Base-by-base conservation (phyloP, 176 grass and related monocot species). In the Neostapfia colusana region DNA sequence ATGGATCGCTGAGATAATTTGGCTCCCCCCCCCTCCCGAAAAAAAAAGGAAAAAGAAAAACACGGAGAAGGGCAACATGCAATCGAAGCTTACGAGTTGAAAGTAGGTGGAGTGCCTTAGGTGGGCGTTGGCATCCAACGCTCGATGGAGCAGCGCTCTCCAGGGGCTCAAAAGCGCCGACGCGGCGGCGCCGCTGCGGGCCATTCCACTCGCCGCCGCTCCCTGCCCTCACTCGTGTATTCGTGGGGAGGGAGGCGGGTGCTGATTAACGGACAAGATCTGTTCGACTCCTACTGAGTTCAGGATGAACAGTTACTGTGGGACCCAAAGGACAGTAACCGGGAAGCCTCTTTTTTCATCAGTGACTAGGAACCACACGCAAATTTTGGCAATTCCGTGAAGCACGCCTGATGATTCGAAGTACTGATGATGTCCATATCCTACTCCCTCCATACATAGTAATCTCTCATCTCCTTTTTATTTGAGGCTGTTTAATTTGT, bases 31-130 rank as follows among this genome's bases (percentile, higher is more conserved):
- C 27, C 31, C 1, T 3, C 1, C 31, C 31, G 31, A 31, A 1
- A 31, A 1, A 31, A 1, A 31, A 3, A 31, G 3, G 31, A 31
- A 31, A 3, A 31, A 31, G 31, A 31, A 31, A 76, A 49, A 46
- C 12, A 40, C 27, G 25, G 34, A 4, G 5, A 27, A 77, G 64
- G 77, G 51, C 39, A 57, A 12, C 0, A 37, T 46, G 38, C 5
- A 16, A 65, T 60, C 10, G 65, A 49, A 67, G 45, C 81, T 10
- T 92, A 98, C 95, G 36, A 98, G 95, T 39, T 98, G 95, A 75
- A 93, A 92, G 77, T 84, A 93, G 26, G 72, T 74, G 62, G 95
- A 93, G 78, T 93, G 91, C 76, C 89, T 93, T 27, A 94, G 84
- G 69, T 93, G 91, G 45, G 85, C 82, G 56, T 92, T 98, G 72